A percentile compares a stretch with the other conserved stretches of the same genome.
phyloP scores from a whole-genome alignment of 768 basidiomycete species.

The Pisolithus tinctorius region DNA sequence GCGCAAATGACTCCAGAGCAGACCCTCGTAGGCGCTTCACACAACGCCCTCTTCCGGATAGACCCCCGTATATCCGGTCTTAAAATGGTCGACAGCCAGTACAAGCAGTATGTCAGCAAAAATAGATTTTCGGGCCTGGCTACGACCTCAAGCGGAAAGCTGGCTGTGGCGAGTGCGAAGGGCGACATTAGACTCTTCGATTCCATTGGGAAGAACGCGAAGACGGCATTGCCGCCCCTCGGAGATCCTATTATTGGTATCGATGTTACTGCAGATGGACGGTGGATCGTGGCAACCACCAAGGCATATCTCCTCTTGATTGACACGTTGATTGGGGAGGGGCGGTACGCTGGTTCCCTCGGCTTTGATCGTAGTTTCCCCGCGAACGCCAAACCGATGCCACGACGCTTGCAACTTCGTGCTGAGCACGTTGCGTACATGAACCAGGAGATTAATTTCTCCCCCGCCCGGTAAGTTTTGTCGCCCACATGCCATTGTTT shows the following conservation, averaged over 20 bases:
- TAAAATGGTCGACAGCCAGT: slow-evolving; percentile 92
- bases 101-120: slow-evolving; percentile 93
- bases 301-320: slow-evolving; percentile 91
- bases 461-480: slow-evolving; percentile 74
- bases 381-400: slow-evolving; percentile 86
- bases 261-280: slow-evolving; percentile 89
- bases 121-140: slow-evolving; percentile 91
- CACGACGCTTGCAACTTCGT: slow-evolving; percentile 79
- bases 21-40: slow-evolving; percentile 88
- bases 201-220: slow-evolving; percentile 95
- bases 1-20: slow-evolving; percentile 90
- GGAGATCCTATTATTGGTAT: slow-evolving; percentile 94
- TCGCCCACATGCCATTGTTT: neutral
- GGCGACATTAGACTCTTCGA: slow-evolving; percentile 96
- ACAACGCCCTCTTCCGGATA: slow-evolving; percentile 95
- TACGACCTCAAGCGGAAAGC: slow-evolving; percentile 79
- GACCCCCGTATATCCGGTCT: slow-evolving; percentile 90
- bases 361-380: slow-evolving; percentile 97
- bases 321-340: slow-evolving; percentile 91
- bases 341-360: slow-evolving; percentile 70
- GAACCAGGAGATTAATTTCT: slow-evolving; percentile 80
- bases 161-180: slow-evolving; percentile 94
- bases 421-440: slow-evolving; percentile 94
- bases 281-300: slow-evolving; percentile 94
- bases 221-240: slow-evolving; percentile 91